Percentiles rank a stretch among this genome's conserved stretches.
Evolutionary conservation across 2,329 filamentous ascomycete genomes (phyloP).

Genomic region (Nemania diffusa): DNA sequence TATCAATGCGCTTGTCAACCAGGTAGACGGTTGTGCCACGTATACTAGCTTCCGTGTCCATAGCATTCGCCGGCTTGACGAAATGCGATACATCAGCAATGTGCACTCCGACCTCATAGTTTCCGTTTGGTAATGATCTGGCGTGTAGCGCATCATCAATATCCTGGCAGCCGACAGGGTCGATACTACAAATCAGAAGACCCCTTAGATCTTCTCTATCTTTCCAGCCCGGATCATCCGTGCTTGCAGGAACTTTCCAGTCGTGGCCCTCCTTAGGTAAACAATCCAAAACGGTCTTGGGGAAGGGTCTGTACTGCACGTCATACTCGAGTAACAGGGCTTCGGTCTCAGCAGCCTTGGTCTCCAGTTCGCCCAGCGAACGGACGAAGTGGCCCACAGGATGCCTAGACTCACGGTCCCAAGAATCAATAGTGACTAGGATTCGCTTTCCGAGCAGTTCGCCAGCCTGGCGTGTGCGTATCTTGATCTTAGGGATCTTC

Average conservation of each 20-base stretch:
- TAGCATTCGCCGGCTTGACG: slow-evolving; percentile 94
- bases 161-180: slow-evolving; percentile 94
- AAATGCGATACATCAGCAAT: slow-evolving; percentile 99
- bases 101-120: slow-evolving; percentile 95
- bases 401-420: slow-evolving; percentile 93
- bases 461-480: slow-evolving; percentile 88
- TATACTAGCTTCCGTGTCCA: slow-evolving; percentile 94
- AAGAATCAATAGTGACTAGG: slow-evolving; percentile 91
- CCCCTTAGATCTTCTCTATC: slow-evolving; percentile 85
- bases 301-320: slow-evolving; percentile 96
- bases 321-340: slow-evolving; percentile 94
- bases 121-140: slow-evolving; percentile 84
- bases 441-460: slow-evolving; percentile 92
- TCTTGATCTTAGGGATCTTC: slow-evolving; percentile 92
- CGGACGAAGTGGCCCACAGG: slow-evolving; percentile 94
- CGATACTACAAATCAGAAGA: slow-evolving; percentile 95
- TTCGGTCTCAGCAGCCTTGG: slow-evolving; percentile 97
- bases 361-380: slow-evolving; percentile 91
- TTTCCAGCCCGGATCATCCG: slow-evolving; percentile 86
- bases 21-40: slow-evolving; percentile 97
- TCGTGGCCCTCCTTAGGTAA: slow-evolving; percentile 90
- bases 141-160: slow-evolving; percentile 98
- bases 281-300: slow-evolving; percentile 94
- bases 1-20: slow-evolving; percentile 99
- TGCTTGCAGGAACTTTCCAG: slow-evolving; percentile 88